These are phyloP conservation scores for Diutina neorugosa DNA, from an alignment of 1,139 yeast genomes.

Conservation along the genomic window DNA sequence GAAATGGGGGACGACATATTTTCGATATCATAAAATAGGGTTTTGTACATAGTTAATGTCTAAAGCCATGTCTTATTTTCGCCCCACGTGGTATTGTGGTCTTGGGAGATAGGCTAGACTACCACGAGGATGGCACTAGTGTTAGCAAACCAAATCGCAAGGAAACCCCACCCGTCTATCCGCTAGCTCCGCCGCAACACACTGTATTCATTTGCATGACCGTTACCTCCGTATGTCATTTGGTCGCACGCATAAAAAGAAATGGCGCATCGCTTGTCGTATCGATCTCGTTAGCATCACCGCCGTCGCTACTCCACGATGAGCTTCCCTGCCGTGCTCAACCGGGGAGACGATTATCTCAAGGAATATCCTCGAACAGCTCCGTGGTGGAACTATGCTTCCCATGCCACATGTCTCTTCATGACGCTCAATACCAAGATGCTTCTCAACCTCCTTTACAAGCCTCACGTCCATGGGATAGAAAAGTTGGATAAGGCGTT, in stretches of 20 bases:
- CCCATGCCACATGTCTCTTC: conserved; percentile 57
- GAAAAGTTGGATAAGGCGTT: conserved; percentile 57
- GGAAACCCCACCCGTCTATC: no score
- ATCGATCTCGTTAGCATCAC: not conserved
- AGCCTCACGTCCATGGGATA: conserved; percentile 47
- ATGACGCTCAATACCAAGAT: conserved; percentile 57
- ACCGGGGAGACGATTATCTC: conserved; percentile 67
- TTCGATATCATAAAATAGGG: no score
- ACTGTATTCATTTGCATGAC: not conserved
- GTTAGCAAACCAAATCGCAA: no score
- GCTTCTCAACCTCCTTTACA: conserved; percentile 48
- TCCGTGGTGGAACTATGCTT: conserved; percentile 50
- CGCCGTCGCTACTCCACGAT: conserved; percentile 20
- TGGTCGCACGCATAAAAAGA: not conserved
- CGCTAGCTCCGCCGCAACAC: no score
- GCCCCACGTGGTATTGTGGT: not conserved
- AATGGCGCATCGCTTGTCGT: not conserved
- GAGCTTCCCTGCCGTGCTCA: conserved; percentile 65
- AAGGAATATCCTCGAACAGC: conserved; percentile 46
- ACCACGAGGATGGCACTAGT: not conserved
- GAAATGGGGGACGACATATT: no score
- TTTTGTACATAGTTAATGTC: not conserved
- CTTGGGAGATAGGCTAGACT: not conserved
- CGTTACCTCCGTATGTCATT: not conserved
- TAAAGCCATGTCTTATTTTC: not conserved